Percentiles rank a stretch among this genome's conserved stretches.
phyloP scores from a whole-genome alignment of 2,329 filamentous ascomycete species.

The Fusarium chlamydosporum region DNA sequence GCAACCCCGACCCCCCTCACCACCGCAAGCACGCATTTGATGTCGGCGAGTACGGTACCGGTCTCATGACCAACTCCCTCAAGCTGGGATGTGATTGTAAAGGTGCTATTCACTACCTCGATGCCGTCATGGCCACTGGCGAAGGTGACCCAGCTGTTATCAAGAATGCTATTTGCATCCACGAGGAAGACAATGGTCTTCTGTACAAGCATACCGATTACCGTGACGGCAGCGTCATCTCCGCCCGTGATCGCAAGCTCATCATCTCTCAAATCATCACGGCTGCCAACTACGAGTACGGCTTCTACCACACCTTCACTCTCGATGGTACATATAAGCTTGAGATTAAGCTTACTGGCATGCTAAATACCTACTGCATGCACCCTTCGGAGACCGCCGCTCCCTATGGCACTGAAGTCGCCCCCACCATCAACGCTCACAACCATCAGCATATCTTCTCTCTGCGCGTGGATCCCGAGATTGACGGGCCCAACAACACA shows the following conservation, averaged over 20 bases:
- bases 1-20: constrained; percentile 84
- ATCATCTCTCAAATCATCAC: constrained; percentile 76
- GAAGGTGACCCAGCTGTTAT: constrained; percentile 82
- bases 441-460: constrained; percentile 80
- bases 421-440: constrained; percentile 72
- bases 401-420: constrained; percentile 74
- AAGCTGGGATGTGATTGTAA: constrained; percentile 88
- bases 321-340: constrained; percentile 76
- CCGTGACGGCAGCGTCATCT: constrained; percentile 70
- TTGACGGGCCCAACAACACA: constrained; percentile 73
- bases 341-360: constrained; percentile 68
- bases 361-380: constrained; percentile 61
- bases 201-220: constrained; percentile 76
- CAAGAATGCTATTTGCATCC: constrained; percentile 96
- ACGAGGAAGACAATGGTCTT: constrained; percentile 70
- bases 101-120: constrained; percentile 91
- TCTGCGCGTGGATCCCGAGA: constrained; percentile 74
- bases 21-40: constrained; percentile 87
- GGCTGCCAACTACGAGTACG: constrained; percentile 75
- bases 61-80: constrained; percentile 88
- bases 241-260: constrained; percentile 70
- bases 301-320: constrained; percentile 57
- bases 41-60: constrained; percentile 83
- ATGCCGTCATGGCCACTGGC: constrained; percentile 87
- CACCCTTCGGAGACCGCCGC: constrained; percentile 59